These are phyloP conservation scores for Taphrina flavorubra DNA, from an alignment of 1,139 yeast species.

Conservation along the genomic window DNA sequence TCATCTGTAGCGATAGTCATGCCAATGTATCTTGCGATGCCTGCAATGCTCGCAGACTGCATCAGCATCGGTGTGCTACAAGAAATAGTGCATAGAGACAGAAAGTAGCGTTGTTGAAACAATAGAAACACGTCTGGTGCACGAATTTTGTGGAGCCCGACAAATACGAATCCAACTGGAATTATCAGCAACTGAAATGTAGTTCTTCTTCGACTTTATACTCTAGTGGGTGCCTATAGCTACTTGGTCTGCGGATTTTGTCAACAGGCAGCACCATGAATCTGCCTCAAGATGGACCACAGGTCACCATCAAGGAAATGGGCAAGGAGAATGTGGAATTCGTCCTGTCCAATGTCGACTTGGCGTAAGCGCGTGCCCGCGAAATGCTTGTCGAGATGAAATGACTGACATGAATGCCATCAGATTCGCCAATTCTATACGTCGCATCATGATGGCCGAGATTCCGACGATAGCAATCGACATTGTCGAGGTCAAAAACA, in stretches of 20 bases:
- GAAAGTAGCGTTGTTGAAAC: too few species aligned
- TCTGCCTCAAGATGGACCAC: constrained; percentile 61
- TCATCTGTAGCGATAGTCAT: too few species aligned
- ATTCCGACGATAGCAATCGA: constrained; percentile 71
- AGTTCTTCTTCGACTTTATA: too few species aligned
- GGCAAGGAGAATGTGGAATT: constrained; percentile 88
- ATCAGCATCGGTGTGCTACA: too few species aligned
- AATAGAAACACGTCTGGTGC: too few species aligned
- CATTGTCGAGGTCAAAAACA: constrained; percentile 89
- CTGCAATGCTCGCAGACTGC: too few species aligned
- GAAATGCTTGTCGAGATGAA: background rate
- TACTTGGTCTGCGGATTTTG: too few species aligned
- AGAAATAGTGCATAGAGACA: too few species aligned
- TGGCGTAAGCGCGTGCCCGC: constrained; percentile 58
- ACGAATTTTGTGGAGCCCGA: constrained; percentile 4
- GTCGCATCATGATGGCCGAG: constrained; percentile 92
- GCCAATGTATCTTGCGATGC: too few species aligned
- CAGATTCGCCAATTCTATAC: constrained; percentile 80
- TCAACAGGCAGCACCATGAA: constrained; percentile 9
- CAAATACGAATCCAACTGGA: too few species aligned
- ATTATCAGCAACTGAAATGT: too few species aligned
- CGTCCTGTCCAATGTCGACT: constrained; percentile 82
- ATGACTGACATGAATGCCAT: background rate
- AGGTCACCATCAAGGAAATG: constrained; percentile 84
- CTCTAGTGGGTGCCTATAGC: too few species aligned